These are phyloP conservation scores for Draba incana DNA, from an alignment of 345 rosid genomes.

Conservation along the genomic window DNA sequence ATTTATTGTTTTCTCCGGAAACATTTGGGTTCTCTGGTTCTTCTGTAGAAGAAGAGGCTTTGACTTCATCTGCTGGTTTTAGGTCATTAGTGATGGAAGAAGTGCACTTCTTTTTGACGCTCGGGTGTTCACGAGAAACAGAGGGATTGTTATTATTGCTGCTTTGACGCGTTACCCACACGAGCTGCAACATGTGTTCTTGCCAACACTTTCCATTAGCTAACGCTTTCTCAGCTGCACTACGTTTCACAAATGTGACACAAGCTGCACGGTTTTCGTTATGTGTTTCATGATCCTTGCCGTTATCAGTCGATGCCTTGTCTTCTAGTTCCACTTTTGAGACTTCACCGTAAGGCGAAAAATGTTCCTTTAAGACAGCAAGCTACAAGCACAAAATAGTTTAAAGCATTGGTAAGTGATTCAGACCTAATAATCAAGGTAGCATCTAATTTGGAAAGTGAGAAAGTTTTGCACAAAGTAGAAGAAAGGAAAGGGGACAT, in stretches of 20 bases:
- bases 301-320: conserved; percentile 42
- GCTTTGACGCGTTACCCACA: conserved; percentile 58
- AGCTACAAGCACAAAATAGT: conserved; percentile 49
- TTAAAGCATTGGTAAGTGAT: conserved; percentile 22
- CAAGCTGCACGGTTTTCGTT: conserved; percentile 53
- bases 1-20: conserved; percentile 43
- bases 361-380: conserved; percentile 68
- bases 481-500: conserved; percentile 41
- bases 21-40: conserved; percentile 41
- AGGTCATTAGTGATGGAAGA: conserved; percentile 32
- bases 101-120: conserved; percentile 43
- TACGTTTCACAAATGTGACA: conserved; percentile 61
- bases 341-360: conserved; percentile 74
- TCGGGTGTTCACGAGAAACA: conserved; percentile 40
- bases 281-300: conserved; percentile 42
- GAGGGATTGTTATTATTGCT: conserved; percentile 23
- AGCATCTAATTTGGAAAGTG: background rate
- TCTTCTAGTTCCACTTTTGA: conserved; percentile 72
- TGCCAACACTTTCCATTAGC: conserved; percentile 77
- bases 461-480: conserved; percentile 10
- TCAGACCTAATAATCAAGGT: background rate
- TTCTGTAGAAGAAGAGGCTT: conserved; percentile 40
- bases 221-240: conserved; percentile 84
- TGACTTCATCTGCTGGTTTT: conserved; percentile 34
- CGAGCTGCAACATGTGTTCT: conserved; percentile 68